phyloP scores from a whole-genome alignment of 139 green algal species.

The Yamagishiella unicocca region DNA sequence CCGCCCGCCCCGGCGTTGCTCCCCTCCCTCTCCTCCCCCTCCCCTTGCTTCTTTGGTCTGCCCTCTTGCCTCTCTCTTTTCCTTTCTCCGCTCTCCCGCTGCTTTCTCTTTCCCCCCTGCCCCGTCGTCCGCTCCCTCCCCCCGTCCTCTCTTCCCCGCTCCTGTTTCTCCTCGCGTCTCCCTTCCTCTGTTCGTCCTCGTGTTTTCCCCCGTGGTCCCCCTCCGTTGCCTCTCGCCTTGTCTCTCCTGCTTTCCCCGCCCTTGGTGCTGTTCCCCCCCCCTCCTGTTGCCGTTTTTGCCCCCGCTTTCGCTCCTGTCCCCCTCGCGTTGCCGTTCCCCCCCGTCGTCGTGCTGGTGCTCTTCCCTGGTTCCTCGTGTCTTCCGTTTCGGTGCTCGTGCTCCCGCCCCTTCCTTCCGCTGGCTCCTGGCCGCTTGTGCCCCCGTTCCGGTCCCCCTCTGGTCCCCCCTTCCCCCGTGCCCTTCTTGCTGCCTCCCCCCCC shows the following conservation, averaged over 20 bases:
- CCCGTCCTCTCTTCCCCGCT: background rate
- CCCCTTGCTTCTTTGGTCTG: background rate
- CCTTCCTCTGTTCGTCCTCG: background rate
- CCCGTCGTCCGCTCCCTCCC: background rate
- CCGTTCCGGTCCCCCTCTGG: background rate
- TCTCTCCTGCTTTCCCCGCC: background rate
- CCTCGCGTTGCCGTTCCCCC: background rate
- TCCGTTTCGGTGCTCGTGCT: background rate
- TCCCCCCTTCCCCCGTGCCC: background rate
- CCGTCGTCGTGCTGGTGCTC: background rate
- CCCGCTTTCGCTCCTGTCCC: background rate
- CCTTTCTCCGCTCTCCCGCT: background rate
- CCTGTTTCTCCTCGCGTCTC: background rate
- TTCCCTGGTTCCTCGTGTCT: background rate
- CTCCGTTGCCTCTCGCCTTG: background rate
- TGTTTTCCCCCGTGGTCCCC: background rate
- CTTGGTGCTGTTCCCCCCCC: background rate
- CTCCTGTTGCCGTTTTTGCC: background rate
- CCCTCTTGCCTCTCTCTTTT: background rate
- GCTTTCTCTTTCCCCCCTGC: background rate
- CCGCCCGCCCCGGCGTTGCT: no score
- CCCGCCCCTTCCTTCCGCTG: background rate
- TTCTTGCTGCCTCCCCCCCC: background rate
- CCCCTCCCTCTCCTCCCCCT: no score
- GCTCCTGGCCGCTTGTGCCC: background rate